A percentile compares a stretch with the other conserved stretches of the same genome.
Conservation (phyloP, 768 basidiomycete genomes). For the Lactarius quietus region DNA sequence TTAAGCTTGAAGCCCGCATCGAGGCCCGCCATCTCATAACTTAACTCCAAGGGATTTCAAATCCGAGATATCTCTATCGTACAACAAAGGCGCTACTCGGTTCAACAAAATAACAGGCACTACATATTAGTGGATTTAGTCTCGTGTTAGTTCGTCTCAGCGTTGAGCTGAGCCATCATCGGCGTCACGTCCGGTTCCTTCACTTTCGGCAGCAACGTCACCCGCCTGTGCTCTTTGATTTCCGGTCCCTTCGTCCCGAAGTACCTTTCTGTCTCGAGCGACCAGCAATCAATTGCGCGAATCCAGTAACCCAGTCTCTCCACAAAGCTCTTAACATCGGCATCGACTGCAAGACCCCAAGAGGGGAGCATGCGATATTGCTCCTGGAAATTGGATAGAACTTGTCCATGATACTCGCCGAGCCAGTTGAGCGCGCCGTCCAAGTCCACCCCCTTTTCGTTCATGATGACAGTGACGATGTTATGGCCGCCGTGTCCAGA, state of each 20-base stretch:
- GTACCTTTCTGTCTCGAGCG: conserved; percentile 47
- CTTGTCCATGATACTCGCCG: neutral
- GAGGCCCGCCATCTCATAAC: no score
- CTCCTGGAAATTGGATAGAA: conserved; percentile 30
- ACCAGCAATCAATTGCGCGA: conserved; percentile 69
- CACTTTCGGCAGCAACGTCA: no score
- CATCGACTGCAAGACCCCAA: conserved; percentile 59
- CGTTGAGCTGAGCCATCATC: neutral
- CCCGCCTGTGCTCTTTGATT: no score
- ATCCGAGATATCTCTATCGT: no score
- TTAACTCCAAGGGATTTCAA: no score
- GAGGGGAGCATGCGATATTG: conserved; percentile 47
- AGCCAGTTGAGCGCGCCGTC: conserved; percentile 31
- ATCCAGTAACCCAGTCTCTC: conserved; percentile 67
- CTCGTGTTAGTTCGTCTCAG: no score
- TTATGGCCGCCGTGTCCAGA: conserved; percentile 31
- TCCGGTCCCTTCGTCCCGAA: no score
- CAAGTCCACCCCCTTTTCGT: conserved; percentile 26
- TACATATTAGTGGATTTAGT: no score
- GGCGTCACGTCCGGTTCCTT: no score
- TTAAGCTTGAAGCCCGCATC: no score
- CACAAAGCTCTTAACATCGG: conserved; percentile 57
- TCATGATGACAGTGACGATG: conserved; percentile 32
- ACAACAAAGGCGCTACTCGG: no score
- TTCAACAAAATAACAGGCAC: no score